Conservation (phyloP, 768 basidiomycete genomes). For the Austroboletus eburneus region DNA sequence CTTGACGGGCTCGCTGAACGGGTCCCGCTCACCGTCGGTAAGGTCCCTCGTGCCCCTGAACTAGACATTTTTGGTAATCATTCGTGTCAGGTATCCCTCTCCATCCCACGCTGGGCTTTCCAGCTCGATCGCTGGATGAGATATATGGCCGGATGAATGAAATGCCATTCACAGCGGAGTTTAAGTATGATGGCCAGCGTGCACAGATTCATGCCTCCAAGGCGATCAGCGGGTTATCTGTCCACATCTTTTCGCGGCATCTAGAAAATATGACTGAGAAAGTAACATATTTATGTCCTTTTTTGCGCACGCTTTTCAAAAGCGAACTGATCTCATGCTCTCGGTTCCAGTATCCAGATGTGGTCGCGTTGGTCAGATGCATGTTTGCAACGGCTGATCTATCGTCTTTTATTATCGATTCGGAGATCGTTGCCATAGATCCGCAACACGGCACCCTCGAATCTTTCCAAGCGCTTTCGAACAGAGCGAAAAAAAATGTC, state of each 20-base stretch:
- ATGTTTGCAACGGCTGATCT: constrained; percentile 46
- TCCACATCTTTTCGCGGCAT: constrained; percentile 83
- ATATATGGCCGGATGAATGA: constrained; percentile 69
- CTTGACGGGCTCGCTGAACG: constrained; percentile 53
- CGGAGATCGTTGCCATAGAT: constrained; percentile 87
- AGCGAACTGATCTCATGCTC: constrained; percentile 9
- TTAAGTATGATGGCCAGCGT: constrained; percentile 88
- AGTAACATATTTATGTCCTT: constrained; percentile 32
- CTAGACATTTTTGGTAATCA: constrained; percentile 9
- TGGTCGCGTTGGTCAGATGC: constrained; percentile 51
- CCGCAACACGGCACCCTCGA: constrained; percentile 54
- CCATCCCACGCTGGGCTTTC: constrained; percentile 83
- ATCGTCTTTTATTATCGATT: constrained; percentile 71
- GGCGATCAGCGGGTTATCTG: constrained; percentile 27
- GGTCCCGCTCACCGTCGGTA: constrained; percentile 70
- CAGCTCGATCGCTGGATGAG: constrained; percentile 77
- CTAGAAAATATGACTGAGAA: constrained; percentile 92
- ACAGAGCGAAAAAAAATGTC: constrained; percentile 81
- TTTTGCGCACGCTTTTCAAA: neutral
- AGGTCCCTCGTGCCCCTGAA: constrained; percentile 20
- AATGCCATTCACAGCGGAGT: constrained; percentile 77
- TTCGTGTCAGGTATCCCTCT: constrained; percentile 65
- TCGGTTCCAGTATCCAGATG: constrained; percentile 71
- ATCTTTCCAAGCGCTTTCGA: constrained; percentile 86
- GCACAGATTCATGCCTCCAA: constrained; percentile 68